Evolutionary conservation across 1,284 basidiomycete genomes (phyloP).

Genomic region (Tilletia caries): DNA sequence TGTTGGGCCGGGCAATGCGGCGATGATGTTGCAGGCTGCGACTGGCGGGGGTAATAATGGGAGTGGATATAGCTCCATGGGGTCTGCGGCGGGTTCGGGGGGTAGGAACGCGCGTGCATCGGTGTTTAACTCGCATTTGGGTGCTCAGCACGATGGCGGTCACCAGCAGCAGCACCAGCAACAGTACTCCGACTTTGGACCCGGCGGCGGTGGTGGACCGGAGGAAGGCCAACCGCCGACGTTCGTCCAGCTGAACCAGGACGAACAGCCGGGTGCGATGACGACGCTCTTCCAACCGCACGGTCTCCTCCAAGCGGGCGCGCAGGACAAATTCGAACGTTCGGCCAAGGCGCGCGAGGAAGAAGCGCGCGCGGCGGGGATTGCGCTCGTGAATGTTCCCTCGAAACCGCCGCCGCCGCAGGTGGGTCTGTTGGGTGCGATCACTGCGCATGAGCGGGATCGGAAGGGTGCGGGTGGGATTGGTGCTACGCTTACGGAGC

Average conservation of each 20-base stretch:
- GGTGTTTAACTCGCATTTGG: slow-evolving; percentile 39
- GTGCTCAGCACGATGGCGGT: slow-evolving; percentile 35
- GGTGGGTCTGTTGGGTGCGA: slow-evolving; percentile 89
- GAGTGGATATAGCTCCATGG: neutral
- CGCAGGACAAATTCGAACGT: slow-evolving; percentile 90
- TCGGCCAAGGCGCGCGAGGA: slow-evolving; percentile 93
- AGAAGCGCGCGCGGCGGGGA: slow-evolving; percentile 80
- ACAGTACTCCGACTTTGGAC: neutral
- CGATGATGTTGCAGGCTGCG: slow-evolving; percentile 9
- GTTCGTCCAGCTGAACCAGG: slow-evolving; percentile 43
- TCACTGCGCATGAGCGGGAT: slow-evolving; percentile 90
- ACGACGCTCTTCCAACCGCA: slow-evolving; percentile 75
- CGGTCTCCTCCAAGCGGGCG: slow-evolving; percentile 85
- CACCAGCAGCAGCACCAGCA: too few relatives aligned
- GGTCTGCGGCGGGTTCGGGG: neutral
- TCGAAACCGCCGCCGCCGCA: slow-evolving; percentile 91
- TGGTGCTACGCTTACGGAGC: slow-evolving; percentile 87
- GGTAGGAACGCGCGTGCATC: slow-evolving; percentile 7
- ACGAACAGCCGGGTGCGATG: slow-evolving; percentile 47
- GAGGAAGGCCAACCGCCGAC: slow-evolving; percentile 25
- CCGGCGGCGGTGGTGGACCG: too few relatives aligned
- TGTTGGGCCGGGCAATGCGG: slow-evolving; percentile 1
- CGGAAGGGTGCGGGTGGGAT: slow-evolving; percentile 89
- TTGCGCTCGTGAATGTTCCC: slow-evolving; percentile 85
- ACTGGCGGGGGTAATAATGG: neutral